Evolutionary conservation across 208 protist species (phyloP), one percentile per base, ranked within the genome.

Genomic region (Hexamita inflata): DNA sequence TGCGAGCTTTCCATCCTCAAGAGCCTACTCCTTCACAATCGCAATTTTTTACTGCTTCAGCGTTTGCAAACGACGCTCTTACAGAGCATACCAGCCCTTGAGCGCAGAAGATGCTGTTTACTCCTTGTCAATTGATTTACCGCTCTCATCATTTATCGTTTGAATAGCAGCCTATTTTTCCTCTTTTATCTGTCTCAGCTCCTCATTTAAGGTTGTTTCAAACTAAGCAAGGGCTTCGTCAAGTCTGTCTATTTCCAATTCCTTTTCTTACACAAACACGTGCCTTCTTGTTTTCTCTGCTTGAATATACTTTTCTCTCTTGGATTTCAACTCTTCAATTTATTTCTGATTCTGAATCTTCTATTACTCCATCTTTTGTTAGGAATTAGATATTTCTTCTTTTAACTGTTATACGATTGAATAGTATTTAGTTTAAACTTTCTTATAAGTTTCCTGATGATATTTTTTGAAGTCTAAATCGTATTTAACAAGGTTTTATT

Each of bases 161-260:
- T 70, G 15, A n/a, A 70, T 32, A 35, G 64, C 64, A 15, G 11
- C 64, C 2, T 32, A 28, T 11, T 34, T 7, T 34, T 70, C 64
- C 11, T 70, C 9, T 11, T 70, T 38, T 40, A 70, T 45, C n/a
- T 70, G 64, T 4, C 35, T n/a, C 2, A 70, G 40, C n/a, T 70
- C 64, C n/a, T 70, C 64, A 15, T 4, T 70, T 32, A 32, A 70
- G 11, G 64, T 38, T n/a, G 9, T 19, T n/a, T 70, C 64, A 24
- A 45, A 32, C 2, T 49, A 11, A 24, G 34, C n/a, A 24, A 70
- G 35, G 15, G n/a, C 15, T 40, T 40, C 34, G 35, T 70, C 64
- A 19, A 42, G 35, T 19, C 42, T 7, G 38, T 70, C 64, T 57
- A 70, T 70, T 32, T 49, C 30, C 7, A 45, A 9, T 9, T 70